A percentile compares a stretch with the other conserved stretches of the same genome.
These are phyloP conservation scores for Aureococcus anophagefferens DNA, from an alignment of 108 stramenopile species.

Conservation along the genomic window DNA sequence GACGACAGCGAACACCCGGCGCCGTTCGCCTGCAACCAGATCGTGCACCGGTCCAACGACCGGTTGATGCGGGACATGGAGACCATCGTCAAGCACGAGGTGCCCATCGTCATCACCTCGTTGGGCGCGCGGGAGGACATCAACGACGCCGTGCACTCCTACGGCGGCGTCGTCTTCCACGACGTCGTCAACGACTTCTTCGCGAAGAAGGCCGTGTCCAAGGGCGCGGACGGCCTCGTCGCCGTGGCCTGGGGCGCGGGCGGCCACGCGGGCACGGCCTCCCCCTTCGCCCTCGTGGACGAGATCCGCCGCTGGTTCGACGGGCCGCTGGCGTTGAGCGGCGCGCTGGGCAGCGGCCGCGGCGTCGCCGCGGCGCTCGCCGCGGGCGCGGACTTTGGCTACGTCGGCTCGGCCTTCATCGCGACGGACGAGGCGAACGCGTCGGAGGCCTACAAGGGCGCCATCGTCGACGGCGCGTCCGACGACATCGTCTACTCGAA, in stretches of 20 bases:
- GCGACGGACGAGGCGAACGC: background rate
- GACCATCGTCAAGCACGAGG: background rate
- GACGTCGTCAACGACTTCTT: background rate
- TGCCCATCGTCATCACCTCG: slow-evolving; percentile 1
- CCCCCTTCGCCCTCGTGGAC: background rate
- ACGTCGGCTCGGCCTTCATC: background rate
- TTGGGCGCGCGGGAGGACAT: background rate
- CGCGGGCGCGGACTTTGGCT: background rate
- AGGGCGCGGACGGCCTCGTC: background rate
- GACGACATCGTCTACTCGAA: background rate
- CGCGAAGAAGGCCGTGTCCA: background rate
- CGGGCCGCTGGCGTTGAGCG: background rate
- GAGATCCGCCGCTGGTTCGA: background rate
- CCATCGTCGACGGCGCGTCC: background rate
- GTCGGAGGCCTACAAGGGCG: background rate
- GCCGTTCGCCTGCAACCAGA: background rate
- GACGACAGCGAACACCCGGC: background rate
- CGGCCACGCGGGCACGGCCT: background rate
- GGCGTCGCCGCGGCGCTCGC: background rate
- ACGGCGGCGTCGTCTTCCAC: background rate
- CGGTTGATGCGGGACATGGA: background rate
- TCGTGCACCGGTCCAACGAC: background rate
- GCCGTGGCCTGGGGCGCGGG: background rate
- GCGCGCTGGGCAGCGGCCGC: background rate
- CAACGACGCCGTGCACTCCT: background rate